Evolutionary conservation across 306 rosid genomes (phyloP).

Genomic region (Lablab purpureus): DNA sequence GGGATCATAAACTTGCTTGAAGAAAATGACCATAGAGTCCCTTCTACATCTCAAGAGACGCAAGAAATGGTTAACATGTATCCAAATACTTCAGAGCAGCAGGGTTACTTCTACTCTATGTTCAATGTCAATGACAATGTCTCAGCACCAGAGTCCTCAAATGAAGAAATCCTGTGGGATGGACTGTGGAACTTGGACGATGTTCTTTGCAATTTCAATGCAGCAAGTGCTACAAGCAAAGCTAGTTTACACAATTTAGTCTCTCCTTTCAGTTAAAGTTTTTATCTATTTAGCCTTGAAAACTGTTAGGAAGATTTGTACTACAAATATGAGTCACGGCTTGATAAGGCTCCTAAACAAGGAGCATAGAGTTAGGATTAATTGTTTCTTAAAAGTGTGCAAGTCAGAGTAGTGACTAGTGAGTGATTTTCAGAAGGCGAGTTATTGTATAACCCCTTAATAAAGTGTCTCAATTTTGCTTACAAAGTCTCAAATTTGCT

Average conservation of each 20-base stretch:
- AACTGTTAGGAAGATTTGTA: slow-evolving; percentile 13
- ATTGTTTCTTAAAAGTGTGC: slow-evolving; percentile 46
- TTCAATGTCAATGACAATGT: slow-evolving; percentile 51
- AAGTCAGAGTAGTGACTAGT: slow-evolving; percentile 33
- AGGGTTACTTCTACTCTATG: slow-evolving; percentile 58
- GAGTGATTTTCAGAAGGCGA: slow-evolving; percentile 30
- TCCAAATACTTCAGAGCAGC: slow-evolving; percentile 56
- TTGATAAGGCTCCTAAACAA: slow-evolving; percentile 47
- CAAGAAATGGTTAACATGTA: slow-evolving; percentile 55
- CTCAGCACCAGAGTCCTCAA: slow-evolving; percentile 57
- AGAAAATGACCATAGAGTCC: slow-evolving; percentile 54
- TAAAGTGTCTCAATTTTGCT: slow-evolving; percentile 48
- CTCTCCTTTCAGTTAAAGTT: slow-evolving; percentile 64
- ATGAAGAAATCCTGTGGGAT: slow-evolving; percentile 76
- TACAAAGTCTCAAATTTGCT: slow-evolving; percentile 20
- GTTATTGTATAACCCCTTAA: slow-evolving; percentile 34
- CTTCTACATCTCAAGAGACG: slow-evolving; percentile 56
- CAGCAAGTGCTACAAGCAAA: slow-evolving; percentile 59
- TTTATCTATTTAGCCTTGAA: neutral
- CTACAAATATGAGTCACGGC: slow-evolving; percentile 26
- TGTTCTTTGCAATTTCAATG: slow-evolving; percentile 57
- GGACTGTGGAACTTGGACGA: slow-evolving; percentile 88
- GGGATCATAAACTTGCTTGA: slow-evolving; percentile 70
- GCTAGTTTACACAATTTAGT: slow-evolving; percentile 60
- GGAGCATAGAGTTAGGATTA: slow-evolving; percentile 43